Conservation (phyloP, 108 stramenopile species). For the Fistulifera solaris region DNA sequence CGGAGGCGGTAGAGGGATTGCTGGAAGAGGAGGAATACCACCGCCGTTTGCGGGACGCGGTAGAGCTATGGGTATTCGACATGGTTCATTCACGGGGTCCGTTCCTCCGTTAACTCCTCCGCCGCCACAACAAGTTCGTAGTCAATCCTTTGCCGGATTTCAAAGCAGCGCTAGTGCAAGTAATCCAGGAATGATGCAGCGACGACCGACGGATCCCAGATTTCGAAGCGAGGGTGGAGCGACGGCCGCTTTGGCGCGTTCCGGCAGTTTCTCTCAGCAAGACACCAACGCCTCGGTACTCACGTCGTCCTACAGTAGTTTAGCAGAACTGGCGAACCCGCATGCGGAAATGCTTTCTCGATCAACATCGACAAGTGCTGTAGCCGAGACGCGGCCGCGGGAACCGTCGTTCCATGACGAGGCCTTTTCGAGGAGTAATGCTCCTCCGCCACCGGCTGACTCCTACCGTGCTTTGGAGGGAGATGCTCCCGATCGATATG, state of each 20-base stretch:
- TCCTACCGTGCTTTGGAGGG: no score
- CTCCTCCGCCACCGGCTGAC: no score
- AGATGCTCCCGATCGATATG: no score
- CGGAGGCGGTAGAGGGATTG: neutral
- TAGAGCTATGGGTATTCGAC: neutral
- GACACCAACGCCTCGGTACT: neutral
- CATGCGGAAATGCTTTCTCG: conserved; percentile 9
- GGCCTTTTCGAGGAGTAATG: no score
- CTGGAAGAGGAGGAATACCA: neutral
- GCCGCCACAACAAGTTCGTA: neutral
- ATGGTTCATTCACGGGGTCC: neutral
- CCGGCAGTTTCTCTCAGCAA: neutral
- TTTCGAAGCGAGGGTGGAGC: conserved; percentile 11
- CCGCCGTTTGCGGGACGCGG: neutral
- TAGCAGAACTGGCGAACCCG: conserved; percentile 13
- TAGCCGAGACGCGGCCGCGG: neutral
- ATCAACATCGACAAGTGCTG: neutral
- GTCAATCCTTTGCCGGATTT: neutral
- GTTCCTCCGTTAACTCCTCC: neutral
- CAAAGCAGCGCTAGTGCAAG: neutral
- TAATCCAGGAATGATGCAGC: conserved; percentile 3
- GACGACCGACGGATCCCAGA: conserved; percentile 28
- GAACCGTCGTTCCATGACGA: neutral
- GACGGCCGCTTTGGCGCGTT: neutral
- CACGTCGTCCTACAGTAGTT: conserved; percentile 26